Evolutionary conservation across 805 yeast genomes (phyloP).

Genomic region (Cyberlindnera mycetangii): DNA sequence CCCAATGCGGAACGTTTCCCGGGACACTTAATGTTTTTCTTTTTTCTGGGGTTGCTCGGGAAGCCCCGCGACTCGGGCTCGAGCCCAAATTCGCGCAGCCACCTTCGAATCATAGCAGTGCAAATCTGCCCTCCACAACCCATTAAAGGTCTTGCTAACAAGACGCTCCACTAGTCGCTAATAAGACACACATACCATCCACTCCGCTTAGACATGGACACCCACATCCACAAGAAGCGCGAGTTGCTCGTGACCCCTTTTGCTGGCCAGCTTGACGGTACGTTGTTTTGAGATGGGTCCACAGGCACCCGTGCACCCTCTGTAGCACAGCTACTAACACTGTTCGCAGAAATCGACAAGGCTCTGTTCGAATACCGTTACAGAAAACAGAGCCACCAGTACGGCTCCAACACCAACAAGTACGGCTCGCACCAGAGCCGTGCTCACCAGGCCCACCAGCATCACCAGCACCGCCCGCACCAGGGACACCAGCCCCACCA

Average conservation of each 20-base stretch:
- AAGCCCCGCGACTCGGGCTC: conserved; percentile 5
- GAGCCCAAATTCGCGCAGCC: conserved; percentile 4
- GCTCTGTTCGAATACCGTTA: conserved; percentile 26
- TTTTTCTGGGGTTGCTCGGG: conserved; percentile 10
- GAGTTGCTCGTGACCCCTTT: conserved; percentile 15
- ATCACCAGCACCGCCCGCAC: neutral
- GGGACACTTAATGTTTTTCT: conserved; percentile 2
- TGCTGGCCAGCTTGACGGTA: conserved; percentile 20
- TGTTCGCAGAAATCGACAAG: conserved; percentile 21
- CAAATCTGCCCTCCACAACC: conserved; percentile 9
- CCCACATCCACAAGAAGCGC: conserved; percentile 9
- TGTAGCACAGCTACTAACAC: conserved; percentile 8
- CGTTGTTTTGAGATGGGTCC: conserved; percentile 9
- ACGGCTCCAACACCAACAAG: conserved; percentile 3
- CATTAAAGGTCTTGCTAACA: too few relatives aligned
- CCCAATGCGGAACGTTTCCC: conserved; percentile 1
- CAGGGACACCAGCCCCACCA: conserved; percentile 1
- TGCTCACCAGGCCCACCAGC: neutral
- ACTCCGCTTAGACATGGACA: conserved; percentile 3
- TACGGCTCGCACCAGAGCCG: conserved; percentile 4
- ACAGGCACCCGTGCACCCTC: neutral
- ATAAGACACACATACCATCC: neutral
- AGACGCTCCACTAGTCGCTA: too few relatives aligned
- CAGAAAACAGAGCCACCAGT: conserved; percentile 17
- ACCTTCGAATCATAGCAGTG: neutral